Evolutionary conservation across 495 filamentous ascomycete genomes (phyloP).

Genomic region (Chaetomidium leptoderma): DNA sequence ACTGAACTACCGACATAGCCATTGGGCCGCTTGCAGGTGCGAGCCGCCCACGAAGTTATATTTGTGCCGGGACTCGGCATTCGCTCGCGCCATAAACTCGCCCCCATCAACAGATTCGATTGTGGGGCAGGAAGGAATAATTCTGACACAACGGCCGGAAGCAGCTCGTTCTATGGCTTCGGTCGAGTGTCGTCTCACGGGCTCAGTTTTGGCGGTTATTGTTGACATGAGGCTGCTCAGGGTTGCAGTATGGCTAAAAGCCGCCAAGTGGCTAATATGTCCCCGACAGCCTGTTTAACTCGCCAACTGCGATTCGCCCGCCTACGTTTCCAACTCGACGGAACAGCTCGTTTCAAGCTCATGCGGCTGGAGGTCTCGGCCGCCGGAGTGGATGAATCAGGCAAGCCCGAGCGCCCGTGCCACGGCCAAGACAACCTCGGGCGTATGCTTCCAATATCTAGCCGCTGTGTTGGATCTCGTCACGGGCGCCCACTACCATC

Average conservation of each 20-base stretch:
- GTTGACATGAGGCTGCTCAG: not conserved
- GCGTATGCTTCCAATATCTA: not conserved
- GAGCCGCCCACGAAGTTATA: not conserved
- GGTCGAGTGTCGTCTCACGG: not conserved
- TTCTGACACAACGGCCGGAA: not conserved
- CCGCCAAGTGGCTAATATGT: not conserved
- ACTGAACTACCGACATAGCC: not conserved
- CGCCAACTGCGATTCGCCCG: not conserved
- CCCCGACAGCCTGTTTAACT: not conserved
- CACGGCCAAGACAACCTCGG: not conserved
- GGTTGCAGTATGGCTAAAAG: constrained; percentile 5
- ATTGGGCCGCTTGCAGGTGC: not conserved
- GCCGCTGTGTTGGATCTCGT: not conserved
- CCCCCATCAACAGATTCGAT: not conserved
- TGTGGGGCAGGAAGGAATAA: not conserved
- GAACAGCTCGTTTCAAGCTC: not conserved
- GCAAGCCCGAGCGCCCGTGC: not conserved
- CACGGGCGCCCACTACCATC: not conserved
- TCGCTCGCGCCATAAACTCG: not conserved
- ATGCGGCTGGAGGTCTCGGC: not conserved
- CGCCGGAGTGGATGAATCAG: not conserved
- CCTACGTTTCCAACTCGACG: not conserved
- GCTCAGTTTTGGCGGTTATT: constrained; percentile 1
- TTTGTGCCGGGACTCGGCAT: not conserved
- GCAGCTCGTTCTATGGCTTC: not conserved